phyloP scores from a whole-genome alignment of 73 alveolate species.

The Paramecium pentaurelia region DNA sequence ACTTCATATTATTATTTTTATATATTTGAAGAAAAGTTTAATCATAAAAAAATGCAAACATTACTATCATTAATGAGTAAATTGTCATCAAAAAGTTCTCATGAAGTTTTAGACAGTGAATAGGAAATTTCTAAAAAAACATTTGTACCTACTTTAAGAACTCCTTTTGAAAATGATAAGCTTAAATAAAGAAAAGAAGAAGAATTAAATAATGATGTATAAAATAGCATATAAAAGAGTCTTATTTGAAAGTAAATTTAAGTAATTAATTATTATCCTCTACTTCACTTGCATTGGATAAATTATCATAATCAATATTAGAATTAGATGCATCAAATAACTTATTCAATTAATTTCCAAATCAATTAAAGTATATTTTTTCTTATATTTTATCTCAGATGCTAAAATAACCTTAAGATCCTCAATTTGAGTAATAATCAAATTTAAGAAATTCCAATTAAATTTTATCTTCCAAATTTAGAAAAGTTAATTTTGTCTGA shows the following conservation, averaged over 20 bases:
- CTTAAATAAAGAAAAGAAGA: neutral
- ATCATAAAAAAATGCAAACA: neutral
- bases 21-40: neutral
- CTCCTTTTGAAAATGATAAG: constrained; percentile 45
- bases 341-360: neutral
- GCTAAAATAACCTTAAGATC: neutral
- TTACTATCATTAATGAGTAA: neutral
- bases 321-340: constrained; percentile 15
- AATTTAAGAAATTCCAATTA: neutral
- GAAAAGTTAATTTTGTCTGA: neutral
- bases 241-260: neutral
- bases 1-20: neutral
- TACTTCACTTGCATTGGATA: neutral
- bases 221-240: neutral
- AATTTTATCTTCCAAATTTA: neutral
- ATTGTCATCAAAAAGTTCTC: neutral
- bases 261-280: neutral
- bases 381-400: neutral
- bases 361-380: neutral
- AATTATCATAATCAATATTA: neutral
- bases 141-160: neutral
- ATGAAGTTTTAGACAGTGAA: constrained; percentile 13
- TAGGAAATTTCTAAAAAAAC: neutral
- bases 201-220: neutral
- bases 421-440: neutral